Percentiles rank a stretch among this genome's conserved stretches.
phyloP scores from a whole-genome alignment of 176 grass and related monocot genomes.

The Calamus simplicifolius region DNA sequence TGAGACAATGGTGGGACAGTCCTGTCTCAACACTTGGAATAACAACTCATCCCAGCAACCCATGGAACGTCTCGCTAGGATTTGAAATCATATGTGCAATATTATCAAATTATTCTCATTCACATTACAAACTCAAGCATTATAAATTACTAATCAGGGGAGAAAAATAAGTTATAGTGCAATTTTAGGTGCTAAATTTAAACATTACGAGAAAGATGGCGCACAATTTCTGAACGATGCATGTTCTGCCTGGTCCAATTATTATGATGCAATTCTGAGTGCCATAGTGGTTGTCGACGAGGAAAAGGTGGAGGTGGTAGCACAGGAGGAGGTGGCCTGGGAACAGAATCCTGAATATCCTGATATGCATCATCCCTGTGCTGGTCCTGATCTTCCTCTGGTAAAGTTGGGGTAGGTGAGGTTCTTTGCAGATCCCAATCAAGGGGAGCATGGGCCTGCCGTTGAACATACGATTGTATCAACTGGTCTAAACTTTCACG shows the following conservation, averaged over 20 bases:
- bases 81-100: too few relatives aligned
- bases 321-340: conserved; percentile 38
- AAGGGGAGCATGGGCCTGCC: conserved; percentile 47
- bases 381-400: conserved; percentile 45
- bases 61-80: too few relatives aligned
- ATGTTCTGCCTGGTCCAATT: conserved; percentile 55
- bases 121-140: too few relatives aligned
- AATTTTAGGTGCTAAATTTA: too few relatives aligned
- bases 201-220: conserved; percentile 5
- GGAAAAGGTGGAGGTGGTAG: conserved; percentile 78
- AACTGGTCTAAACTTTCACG: conserved; percentile 90
- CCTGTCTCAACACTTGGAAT: too few relatives aligned
- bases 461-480: conserved; percentile 87
- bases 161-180: too few relatives aligned
- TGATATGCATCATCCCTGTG: conserved; percentile 58
- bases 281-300: conserved; percentile 66
- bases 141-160: too few relatives aligned
- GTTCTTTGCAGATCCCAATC: conserved; percentile 58
- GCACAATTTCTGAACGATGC: conserved; percentile 41
- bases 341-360: conserved; percentile 31
- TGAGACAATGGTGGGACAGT: too few relatives aligned
- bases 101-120: too few relatives aligned
- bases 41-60: too few relatives aligned
- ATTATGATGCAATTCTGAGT: conserved; percentile 51
- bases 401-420: conserved; percentile 29